Evolutionary conservation across 345 rosid genomes (phyloP), one percentile per base, ranked within the genome.

Genomic region (Gossypium stocksii): DNA sequence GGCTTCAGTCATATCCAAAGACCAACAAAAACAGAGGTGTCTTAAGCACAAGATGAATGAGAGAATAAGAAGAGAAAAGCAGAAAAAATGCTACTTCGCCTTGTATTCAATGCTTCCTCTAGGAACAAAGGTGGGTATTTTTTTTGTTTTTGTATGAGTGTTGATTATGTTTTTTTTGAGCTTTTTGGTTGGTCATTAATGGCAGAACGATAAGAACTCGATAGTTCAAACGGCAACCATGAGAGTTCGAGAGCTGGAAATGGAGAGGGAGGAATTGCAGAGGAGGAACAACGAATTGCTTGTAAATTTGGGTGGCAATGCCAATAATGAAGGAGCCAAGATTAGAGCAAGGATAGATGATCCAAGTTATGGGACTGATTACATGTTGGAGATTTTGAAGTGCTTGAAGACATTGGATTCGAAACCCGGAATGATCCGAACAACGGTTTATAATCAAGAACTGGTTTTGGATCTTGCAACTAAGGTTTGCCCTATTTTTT

Each of bases 201-300:
- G 66, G 82, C 82, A 92, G 96, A 87, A 71, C 3, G 89, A 87
- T 12, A 93, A 90, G 85, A 86, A 79, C 46, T 73, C 93, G 14
- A 85, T 89, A 25, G 75, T 89, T 27, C 76, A 83, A 75, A 75
- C 66, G 23, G 84, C 91, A 1, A 68, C 71, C 9, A 76, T 65
- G 76, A 74, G 72, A 67, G 81, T 93, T 58, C 59, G 7, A 15
- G 88, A 82, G 86, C 80, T 90, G 81, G 75, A 72, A 69, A 27
- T 70, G 57, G 23, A 52, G 57, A 87, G 80, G 79, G 77, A 78
- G 71, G 80, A 80, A 63, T 16, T 88, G 76, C 82, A 84, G 77
- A 85, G 73, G 70, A 81, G 77, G 65, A 84, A 75, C 45, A 0
- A 56, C 9, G 80, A 77, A 75, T 61, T 85, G 14, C 79, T 77